These are phyloP conservation scores for Lomentospora prolificans DNA, from an alignment of 2,329 filamentous ascomycete species.

Conservation along the genomic window DNA sequence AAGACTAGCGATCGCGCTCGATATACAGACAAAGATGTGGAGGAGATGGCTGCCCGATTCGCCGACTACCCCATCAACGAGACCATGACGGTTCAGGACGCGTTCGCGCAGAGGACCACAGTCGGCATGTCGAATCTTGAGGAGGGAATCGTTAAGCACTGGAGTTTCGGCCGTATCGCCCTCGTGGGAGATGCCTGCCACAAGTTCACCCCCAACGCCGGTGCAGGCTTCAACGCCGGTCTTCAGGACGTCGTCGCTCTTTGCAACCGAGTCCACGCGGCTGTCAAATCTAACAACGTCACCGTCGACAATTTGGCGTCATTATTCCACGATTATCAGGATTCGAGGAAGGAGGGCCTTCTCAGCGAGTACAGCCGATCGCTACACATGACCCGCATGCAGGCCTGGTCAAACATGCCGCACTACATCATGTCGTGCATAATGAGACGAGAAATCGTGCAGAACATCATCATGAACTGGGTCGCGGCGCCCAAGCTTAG, in stretches of 20 bases:
- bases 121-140: background rate
- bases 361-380: background rate
- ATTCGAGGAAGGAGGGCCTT: background rate
- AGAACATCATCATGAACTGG: no score
- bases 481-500: no score
- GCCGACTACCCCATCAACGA: background rate
- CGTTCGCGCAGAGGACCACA: background rate
- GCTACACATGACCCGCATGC: background rate
- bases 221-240: background rate
- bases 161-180: background rate
- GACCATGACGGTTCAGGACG: background rate
- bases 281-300: background rate
- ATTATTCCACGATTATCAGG: background rate
- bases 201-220: background rate
- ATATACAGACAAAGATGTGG: background rate
- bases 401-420: background rate
- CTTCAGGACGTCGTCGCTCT: background rate
- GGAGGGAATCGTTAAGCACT: background rate
- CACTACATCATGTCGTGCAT: background rate
- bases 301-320: background rate
- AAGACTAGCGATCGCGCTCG: background rate
- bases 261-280: background rate
- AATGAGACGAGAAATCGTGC: no score
- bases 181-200: background rate
- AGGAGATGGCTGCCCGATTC: background rate